Evolutionary conservation across 2,329 filamentous ascomycete genomes (phyloP).

Genomic region (Penicillium verrucosum): DNA sequence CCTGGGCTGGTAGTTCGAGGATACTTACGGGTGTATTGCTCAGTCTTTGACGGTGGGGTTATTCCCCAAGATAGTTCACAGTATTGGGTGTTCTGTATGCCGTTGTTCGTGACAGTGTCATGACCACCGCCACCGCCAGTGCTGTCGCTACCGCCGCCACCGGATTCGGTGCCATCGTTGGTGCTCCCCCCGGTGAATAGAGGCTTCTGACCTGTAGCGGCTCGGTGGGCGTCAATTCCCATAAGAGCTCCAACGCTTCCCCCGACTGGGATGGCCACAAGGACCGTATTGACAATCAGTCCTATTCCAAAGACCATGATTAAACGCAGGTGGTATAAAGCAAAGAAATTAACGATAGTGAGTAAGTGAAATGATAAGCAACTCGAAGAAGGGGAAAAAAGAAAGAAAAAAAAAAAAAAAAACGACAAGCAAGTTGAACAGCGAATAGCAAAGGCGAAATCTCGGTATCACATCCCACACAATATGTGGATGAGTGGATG

Average conservation of each 20-base stretch:
- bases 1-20: not conserved
- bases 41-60: slow-evolving; percentile 43
- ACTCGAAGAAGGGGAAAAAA: not conserved
- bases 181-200: slow-evolving; percentile 40
- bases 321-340: not conserved
- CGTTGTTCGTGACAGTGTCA: slow-evolving; percentile 31
- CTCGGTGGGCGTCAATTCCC: slow-evolving; percentile 48
- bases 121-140: slow-evolving; percentile 8
- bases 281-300: slow-evolving; percentile 51
- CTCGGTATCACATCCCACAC: not conserved
- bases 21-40: slow-evolving; percentile 50
- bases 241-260: slow-evolving; percentile 51
- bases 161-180: slow-evolving; percentile 13
- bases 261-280: slow-evolving; percentile 51
- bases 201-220: slow-evolving; percentile 44
- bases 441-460: slow-evolving; percentile 2
- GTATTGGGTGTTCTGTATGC: slow-evolving; percentile 35
- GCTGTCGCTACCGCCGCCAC: slow-evolving; percentile 18
- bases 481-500: not conserved
- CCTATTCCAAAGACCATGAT: slow-evolving; percentile 25
- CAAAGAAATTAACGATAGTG: slow-evolving; percentile 16
- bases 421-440: not conserved
- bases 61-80: slow-evolving; percentile 50
- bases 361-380: not conserved
- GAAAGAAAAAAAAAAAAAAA: not conserved